phyloP scores from a whole-genome alignment of 192 early-diverging fungal species.

The Backusella tuberculispora region DNA sequence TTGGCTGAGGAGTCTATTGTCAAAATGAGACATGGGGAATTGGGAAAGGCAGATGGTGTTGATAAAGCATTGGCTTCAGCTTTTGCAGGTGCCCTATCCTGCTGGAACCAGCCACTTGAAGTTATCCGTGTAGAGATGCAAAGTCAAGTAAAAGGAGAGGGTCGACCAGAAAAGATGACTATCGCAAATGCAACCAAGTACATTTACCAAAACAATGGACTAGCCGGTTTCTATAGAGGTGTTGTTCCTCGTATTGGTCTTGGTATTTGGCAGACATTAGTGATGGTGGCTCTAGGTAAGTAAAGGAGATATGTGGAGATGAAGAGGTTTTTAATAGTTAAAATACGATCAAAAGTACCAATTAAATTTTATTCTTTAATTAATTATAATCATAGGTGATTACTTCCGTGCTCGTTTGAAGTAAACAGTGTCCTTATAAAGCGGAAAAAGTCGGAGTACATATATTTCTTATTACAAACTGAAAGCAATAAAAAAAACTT shows the following conservation, averaged over 20 bases:
- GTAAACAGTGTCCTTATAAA: not conserved
- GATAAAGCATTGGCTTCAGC: constrained; percentile 78
- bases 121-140: constrained; percentile 99
- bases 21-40: constrained; percentile 53
- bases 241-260: constrained; percentile 79
- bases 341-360: not conserved
- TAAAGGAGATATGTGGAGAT: not conserved
- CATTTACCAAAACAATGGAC: constrained; percentile 90
- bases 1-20: constrained; percentile 71
- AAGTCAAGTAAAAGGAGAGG: constrained; percentile 84
- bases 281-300: constrained; percentile 85
- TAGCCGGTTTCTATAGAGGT: constrained; percentile 92
- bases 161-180: constrained; percentile 91
- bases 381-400: constrained; percentile 22
- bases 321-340: not conserved
- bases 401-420: constrained; percentile 26
- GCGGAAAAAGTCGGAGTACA: not conserved
- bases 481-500: not conserved
- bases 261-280: constrained; percentile 81
- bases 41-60: constrained; percentile 42
- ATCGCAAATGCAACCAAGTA: constrained; percentile 81
- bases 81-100: constrained; percentile 87
- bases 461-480: not conserved
- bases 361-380: not conserved
- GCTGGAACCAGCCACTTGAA: constrained; percentile 99